Percentiles rank a stretch among this genome's conserved stretches.
Conservation (phyloP, 2,329 filamentous ascomycete species). For the Aspergillus intermedius region DNA sequence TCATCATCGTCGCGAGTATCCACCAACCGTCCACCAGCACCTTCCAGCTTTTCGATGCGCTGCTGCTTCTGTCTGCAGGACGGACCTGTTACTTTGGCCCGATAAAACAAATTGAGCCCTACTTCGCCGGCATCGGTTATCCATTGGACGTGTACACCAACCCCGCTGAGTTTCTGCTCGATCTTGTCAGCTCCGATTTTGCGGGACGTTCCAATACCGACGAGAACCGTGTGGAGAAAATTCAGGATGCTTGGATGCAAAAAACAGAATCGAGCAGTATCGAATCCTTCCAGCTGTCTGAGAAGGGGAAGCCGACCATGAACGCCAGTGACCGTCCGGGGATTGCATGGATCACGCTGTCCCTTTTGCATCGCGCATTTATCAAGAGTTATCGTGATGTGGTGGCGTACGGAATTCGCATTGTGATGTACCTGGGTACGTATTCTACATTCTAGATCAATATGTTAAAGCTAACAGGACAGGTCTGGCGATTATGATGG, state of each 20-base stretch:
- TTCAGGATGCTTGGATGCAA: slow-evolving; percentile 52
- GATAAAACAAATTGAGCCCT: slow-evolving; percentile 50
- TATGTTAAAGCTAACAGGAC: slow-evolving; percentile 3
- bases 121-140: slow-evolving; percentile 58
- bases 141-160: slow-evolving; percentile 65
- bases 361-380: slow-evolving; percentile 69
- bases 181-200: slow-evolving; percentile 74
- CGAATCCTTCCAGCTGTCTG: slow-evolving; percentile 3
- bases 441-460: background rate
- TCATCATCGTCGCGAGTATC: slow-evolving; percentile 75
- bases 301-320: slow-evolving; percentile 19
- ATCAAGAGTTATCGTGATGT: slow-evolving; percentile 81
- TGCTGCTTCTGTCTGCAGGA: slow-evolving; percentile 66
- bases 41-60: slow-evolving; percentile 73
- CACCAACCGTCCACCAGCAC: slow-evolving; percentile 78
- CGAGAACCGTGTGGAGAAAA: slow-evolving; percentile 43
- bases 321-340: slow-evolving; percentile 35
- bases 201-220: slow-evolving; percentile 44
- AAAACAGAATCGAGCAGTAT: slow-evolving; percentile 35
- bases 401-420: slow-evolving; percentile 73
- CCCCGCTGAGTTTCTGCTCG: slow-evolving; percentile 72
- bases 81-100: slow-evolving; percentile 67
- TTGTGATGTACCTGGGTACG: slow-evolving; percentile 69
- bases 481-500: slow-evolving; percentile 76
- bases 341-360: slow-evolving; percentile 48